A percentile compares a stretch with the other conserved stretches of the same genome.
phyloP scores from a whole-genome alignment of 2,329 filamentous ascomycete genomes.

The Trichoderma atrobrunneum region DNA sequence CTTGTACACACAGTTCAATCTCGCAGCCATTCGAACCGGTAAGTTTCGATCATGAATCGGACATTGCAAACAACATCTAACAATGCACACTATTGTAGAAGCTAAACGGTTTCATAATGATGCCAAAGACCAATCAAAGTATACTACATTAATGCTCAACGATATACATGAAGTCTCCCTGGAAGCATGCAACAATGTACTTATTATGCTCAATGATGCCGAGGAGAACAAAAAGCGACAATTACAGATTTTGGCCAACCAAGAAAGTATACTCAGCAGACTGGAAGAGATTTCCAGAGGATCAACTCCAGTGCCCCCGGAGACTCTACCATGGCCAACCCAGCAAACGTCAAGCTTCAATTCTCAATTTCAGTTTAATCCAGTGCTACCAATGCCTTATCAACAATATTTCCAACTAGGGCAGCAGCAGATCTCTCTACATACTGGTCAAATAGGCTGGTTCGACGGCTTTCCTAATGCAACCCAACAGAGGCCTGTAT shows the following conservation, averaged over 20 bases:
- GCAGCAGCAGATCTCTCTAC: background rate
- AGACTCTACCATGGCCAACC: background rate
- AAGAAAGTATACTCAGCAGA: background rate
- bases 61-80: background rate
- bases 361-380: background rate
- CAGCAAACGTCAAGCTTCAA: background rate
- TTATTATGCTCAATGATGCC: background rate
- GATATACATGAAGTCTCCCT: background rate
- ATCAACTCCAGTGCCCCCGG: background rate
- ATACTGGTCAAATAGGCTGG: background rate
- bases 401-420: background rate
- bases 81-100: background rate
- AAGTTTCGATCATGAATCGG: background rate
- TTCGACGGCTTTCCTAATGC: background rate
- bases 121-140: background rate
- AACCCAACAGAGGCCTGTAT: background rate
- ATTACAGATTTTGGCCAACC: background rate
- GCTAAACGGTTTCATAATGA: background rate
- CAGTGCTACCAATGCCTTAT: background rate
- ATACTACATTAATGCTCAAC: background rate
- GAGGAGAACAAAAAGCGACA: background rate
- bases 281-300: background rate
- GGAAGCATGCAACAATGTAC: background rate
- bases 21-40: background rate
- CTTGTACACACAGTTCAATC: background rate